Percentiles rank a stretch among this genome's conserved stretches.
These are phyloP conservation scores for Leptosphaerulina australis DNA, from an alignment of 2,329 filamentous ascomycete species.

Conservation along the genomic window DNA sequence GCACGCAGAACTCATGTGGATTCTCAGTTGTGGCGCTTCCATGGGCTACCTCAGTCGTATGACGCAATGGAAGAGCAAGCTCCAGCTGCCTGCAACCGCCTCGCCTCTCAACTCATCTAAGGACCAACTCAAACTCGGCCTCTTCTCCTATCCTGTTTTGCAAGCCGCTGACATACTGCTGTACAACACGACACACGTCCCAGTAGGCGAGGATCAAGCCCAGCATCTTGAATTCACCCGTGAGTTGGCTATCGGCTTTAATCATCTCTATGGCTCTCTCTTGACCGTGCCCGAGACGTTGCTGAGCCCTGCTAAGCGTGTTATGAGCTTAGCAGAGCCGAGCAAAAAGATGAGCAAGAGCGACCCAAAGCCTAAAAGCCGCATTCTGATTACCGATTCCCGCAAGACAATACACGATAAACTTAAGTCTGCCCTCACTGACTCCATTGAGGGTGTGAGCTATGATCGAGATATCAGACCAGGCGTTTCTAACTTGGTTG, in stretches of 20 bases:
- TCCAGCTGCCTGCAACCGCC: constrained; percentile 66
- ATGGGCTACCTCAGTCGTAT: constrained; percentile 96
- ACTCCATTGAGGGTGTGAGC: constrained; percentile 69
- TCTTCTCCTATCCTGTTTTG: constrained; percentile 95
- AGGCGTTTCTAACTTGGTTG: constrained; percentile 85
- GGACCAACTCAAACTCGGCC: constrained; percentile 76
- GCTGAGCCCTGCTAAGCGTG: constrained; percentile 69
- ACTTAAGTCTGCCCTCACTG: constrained; percentile 76
- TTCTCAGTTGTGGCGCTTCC: constrained; percentile 86
- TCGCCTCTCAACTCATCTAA: constrained; percentile 58
- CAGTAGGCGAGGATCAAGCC: constrained; percentile 92
- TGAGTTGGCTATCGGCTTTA: constrained; percentile 86
- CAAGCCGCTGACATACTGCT: constrained; percentile 94
- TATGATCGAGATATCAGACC: constrained; percentile 75
- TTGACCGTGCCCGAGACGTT: constrained; percentile 37
- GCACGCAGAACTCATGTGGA: constrained; percentile 95
- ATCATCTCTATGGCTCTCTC: constrained; percentile 68
- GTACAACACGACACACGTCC: constrained; percentile 86
- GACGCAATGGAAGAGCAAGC: constrained; percentile 97
- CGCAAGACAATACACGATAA: constrained; percentile 69
- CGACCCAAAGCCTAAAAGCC: constrained; percentile 69
- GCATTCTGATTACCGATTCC: constrained; percentile 81
- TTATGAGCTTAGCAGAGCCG: constrained; percentile 88
- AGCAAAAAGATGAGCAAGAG: constrained; percentile 94
- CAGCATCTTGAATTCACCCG: constrained; percentile 95